phyloP scores from a whole-genome alignment of 768 basidiomycete genomes.

The Serendipita sp. region DNA sequence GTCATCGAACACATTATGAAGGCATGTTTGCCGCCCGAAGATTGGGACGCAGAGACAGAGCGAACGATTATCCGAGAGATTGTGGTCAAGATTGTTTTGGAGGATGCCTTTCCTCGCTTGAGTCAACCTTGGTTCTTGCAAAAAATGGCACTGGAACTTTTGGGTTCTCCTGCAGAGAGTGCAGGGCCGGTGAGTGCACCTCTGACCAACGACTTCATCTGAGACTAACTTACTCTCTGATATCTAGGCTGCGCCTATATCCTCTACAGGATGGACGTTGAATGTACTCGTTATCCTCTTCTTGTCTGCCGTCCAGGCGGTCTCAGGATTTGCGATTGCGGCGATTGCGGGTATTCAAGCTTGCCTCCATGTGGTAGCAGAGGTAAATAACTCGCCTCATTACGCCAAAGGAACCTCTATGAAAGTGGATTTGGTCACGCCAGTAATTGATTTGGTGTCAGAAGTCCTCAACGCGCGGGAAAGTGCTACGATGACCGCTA shows the following conservation, averaged over 20 bases:
- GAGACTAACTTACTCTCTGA: slow-evolving; percentile 17
- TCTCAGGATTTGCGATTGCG: slow-evolving; percentile 51
- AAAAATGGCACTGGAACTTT: slow-evolving; percentile 42
- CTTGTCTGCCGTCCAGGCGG: slow-evolving; percentile 55
- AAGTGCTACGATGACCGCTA: slow-evolving; percentile 31
- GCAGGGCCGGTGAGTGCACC: slow-evolving; percentile 7
- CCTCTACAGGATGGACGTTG: slow-evolving; percentile 18
- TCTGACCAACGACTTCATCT: slow-evolving; percentile 12
- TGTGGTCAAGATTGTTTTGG: slow-evolving; percentile 57
- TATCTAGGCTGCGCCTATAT: slow-evolving; percentile 17
- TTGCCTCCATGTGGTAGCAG: slow-evolving; percentile 46
- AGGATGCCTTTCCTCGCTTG: slow-evolving; percentile 36
- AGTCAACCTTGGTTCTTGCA: slow-evolving; percentile 88
- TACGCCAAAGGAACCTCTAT: slow-evolving; percentile 7
- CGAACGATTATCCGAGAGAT: slow-evolving; percentile 75
- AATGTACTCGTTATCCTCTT: slow-evolving; percentile 47
- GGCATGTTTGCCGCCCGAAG: slow-evolving; percentile 55
- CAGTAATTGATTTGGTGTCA: slow-evolving; percentile 26
- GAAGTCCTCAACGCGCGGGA: slow-evolving; percentile 30
- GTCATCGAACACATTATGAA: slow-evolving; percentile 62
- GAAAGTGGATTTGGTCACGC: slow-evolving; percentile 24
- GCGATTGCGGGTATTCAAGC: slow-evolving; percentile 38
- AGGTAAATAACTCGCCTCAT: slow-evolving; percentile 29
- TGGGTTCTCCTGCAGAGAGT: slow-evolving; percentile 28
- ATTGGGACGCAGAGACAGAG: slow-evolving; percentile 64